Conservation (phyloP, 1,139 yeast species). For the Scheffersomyces cryptocercus region DNA sequence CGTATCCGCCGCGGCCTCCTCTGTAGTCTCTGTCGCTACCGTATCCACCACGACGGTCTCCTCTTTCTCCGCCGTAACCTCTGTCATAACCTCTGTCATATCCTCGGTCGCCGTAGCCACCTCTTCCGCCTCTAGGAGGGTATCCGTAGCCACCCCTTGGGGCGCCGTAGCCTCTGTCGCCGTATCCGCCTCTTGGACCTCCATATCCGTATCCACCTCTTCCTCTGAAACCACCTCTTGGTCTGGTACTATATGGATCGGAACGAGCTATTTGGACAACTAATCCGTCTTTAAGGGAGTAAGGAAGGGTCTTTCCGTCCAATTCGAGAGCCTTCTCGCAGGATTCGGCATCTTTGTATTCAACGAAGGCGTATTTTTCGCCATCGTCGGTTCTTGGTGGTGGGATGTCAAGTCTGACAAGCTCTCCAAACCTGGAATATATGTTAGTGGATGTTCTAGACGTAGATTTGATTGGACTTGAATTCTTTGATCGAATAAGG, state of each 20-base stretch:
- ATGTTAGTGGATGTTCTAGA: slow-evolving; percentile 13
- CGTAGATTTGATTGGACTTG: background rate
- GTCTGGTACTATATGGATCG: slow-evolving; percentile 48
- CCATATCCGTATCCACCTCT: slow-evolving; percentile 18
- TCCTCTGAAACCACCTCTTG: slow-evolving; percentile 32
- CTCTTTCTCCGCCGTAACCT: slow-evolving; percentile 12
- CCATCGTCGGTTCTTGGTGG: slow-evolving; percentile 68
- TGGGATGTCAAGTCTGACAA: slow-evolving; percentile 68
- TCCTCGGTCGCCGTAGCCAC: slow-evolving; percentile 6
- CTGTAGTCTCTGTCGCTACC: slow-evolving; percentile 21
- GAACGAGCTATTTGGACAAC: slow-evolving; percentile 62
- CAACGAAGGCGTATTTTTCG: slow-evolving; percentile 73
- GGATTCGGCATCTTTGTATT: slow-evolving; percentile 58
- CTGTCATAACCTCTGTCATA: slow-evolving; percentile 7
- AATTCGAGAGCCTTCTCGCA: slow-evolving; percentile 62
- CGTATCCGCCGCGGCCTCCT: slow-evolving; percentile 12
- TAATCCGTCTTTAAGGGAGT: slow-evolving; percentile 38
- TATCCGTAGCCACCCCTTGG: slow-evolving; percentile 8
- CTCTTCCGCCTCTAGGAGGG: slow-evolving; percentile 10
- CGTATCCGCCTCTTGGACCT: slow-evolving; percentile 13
- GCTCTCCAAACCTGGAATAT: slow-evolving; percentile 53
- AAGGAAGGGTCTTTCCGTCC: slow-evolving; percentile 47
- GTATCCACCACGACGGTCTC: slow-evolving; percentile 25
- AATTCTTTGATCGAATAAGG: background rate
- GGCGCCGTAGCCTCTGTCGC: slow-evolving; percentile 5